Conservation (phyloP, 73 alveolate genomes). For the Paramecium pentaurelia region DNA sequence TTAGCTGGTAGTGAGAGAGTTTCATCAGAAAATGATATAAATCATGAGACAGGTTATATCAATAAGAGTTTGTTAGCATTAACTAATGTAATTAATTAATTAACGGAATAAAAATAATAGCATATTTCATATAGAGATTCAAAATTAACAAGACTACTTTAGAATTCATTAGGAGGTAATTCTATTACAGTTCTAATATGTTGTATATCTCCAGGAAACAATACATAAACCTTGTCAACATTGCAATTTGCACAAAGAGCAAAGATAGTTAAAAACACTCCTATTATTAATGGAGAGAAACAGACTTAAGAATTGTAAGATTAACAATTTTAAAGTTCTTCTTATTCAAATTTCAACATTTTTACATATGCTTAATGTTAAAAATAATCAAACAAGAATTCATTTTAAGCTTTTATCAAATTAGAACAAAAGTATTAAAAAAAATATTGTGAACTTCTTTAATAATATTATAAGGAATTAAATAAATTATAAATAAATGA, state of each 20-base stretch:
- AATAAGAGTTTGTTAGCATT: constrained; percentile 87
- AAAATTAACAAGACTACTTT: constrained; percentile 84
- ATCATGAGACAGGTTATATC: constrained; percentile 89
- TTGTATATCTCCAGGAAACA: constrained; percentile 91
- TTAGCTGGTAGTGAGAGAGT: constrained; percentile 96
- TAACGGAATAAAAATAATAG: constrained; percentile 73
- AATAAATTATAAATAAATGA: background rate
- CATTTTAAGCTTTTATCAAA: background rate
- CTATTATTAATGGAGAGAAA: background rate
- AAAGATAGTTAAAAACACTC: constrained; percentile 64
- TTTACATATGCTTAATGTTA: background rate
- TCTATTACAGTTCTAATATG: constrained; percentile 89
- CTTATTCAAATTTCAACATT: background rate
- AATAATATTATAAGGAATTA: background rate
- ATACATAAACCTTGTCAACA: constrained; percentile 84
- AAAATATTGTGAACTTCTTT: background rate
- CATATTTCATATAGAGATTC: constrained; percentile 88
- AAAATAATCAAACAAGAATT: background rate
- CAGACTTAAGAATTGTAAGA: background rate
- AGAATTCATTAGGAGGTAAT: constrained; percentile 93
- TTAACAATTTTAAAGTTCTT: background rate
- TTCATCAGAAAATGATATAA: constrained; percentile 67
- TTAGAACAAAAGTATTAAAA: background rate
- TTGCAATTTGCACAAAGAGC: constrained; percentile 91
- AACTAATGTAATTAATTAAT: constrained; percentile 85